Conservation (phyloP, 257 asterid genomes). For the Fraxinus cuspidata region DNA sequence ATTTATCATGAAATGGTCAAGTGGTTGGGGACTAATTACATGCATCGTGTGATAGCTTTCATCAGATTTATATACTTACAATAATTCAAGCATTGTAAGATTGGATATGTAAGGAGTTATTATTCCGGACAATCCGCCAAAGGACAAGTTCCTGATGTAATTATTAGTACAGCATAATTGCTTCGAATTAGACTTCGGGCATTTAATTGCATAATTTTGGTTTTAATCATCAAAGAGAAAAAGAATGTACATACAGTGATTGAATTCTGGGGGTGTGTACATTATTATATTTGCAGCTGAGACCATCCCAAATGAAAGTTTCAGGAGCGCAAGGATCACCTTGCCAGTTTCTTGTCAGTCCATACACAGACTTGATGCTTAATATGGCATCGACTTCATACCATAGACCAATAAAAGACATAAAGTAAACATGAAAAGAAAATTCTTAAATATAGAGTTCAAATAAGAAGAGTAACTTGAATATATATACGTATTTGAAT, state of each 20-base stretch:
- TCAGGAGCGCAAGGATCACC: constrained; percentile 43
- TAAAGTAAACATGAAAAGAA: neutral
- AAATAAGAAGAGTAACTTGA: too few species aligned
- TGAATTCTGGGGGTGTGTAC: constrained; percentile 26
- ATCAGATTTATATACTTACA: constrained; percentile 28
- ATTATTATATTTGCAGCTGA: constrained; percentile 29
- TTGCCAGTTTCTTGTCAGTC: constrained; percentile 34
- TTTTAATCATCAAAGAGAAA: neutral
- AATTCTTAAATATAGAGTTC: neutral
- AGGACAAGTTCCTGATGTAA: constrained; percentile 31
- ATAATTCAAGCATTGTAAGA: constrained; percentile 24
- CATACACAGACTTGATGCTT: constrained; percentile 29
- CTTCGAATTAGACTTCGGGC: neutral
- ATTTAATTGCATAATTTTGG: neutral
- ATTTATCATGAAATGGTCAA: neutral
- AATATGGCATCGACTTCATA: constrained; percentile 26
- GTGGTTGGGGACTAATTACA: neutral
- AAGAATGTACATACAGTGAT: constrained; percentile 25
- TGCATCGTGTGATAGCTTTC: neutral
- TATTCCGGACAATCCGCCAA: constrained; percentile 32
- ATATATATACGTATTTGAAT: too few species aligned
- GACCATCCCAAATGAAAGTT: constrained; percentile 33
- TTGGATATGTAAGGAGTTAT: constrained; percentile 24
- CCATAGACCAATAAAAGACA: neutral
- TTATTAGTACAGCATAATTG: neutral